These are phyloP conservation scores for Aegilops tauschii DNA, from an alignment of 176 grass and related monocot genomes.

Conservation along the genomic window DNA sequence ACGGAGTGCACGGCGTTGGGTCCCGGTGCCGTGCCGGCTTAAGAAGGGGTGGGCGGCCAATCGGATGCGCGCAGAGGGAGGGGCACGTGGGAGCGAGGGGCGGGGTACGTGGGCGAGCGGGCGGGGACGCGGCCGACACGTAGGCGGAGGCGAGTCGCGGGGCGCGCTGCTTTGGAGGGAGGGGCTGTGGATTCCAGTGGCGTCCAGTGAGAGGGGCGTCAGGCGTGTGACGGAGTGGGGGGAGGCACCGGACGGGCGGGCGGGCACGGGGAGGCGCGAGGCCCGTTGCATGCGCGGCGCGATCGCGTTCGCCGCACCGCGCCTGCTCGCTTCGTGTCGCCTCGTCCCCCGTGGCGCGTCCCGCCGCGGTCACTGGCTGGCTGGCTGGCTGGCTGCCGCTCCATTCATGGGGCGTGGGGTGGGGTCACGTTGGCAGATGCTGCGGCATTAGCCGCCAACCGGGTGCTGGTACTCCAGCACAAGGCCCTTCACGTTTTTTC, in stretches of 20 bases:
- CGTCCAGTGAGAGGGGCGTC: not conserved
- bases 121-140: conserved; percentile 66
- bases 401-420: conserved; percentile 14
- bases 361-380: conserved; percentile 22
- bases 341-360: conserved; percentile 33
- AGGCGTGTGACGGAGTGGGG: not conserved
- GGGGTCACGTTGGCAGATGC: conserved; percentile 20
- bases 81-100: conserved; percentile 56
- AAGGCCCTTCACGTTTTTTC: not conserved
- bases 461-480: not conserved
- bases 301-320: conserved; percentile 21
- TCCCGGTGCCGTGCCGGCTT: conserved; percentile 11
- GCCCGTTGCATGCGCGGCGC: conserved; percentile 30
- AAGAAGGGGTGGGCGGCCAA: conserved; percentile 63
- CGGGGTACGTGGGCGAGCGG: conserved; percentile 82
- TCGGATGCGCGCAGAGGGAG: conserved; percentile 70
- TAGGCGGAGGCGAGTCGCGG: conserved; percentile 43
- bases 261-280: not conserved
- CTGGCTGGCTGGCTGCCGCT: not conserved
- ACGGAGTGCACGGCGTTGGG: conserved; percentile 28
- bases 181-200: conserved; percentile 16
- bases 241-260: not conserved
- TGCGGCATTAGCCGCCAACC: not conserved
- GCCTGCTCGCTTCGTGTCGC: conserved; percentile 15
- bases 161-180: conserved; percentile 18